Percentiles rank a stretch among this genome's conserved stretches.
phyloP scores from a whole-genome alignment of 1,139 yeast genomes.

The Pichia sp. region DNA sequence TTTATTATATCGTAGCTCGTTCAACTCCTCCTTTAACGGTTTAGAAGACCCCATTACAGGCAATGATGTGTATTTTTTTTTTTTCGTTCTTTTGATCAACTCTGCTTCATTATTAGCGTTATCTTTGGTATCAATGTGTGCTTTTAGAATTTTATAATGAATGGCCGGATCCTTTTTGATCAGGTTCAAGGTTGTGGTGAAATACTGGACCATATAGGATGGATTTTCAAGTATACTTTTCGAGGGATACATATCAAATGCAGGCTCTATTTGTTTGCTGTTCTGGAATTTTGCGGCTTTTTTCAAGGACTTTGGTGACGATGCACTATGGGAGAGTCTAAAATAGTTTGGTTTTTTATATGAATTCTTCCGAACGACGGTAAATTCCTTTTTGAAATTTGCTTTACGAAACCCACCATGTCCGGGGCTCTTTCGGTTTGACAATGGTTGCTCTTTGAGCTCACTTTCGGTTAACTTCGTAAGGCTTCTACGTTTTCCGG shows the following conservation, averaged over 20 bases:
- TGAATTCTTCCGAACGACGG: constrained; percentile 21
- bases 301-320: neutral
- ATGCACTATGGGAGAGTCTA: constrained; percentile 8
- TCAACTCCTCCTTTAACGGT: neutral
- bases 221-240: constrained; percentile 21
- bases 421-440: neutral
- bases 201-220: constrained; percentile 21
- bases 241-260: constrained; percentile 14
- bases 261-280: constrained; percentile 13
- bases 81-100: neutral
- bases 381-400: constrained; percentile 12
- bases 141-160: constrained; percentile 17
- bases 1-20: neutral
- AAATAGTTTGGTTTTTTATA: constrained; percentile 20
- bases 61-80: constrained; percentile 14
- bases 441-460: neutral
- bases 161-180: constrained; percentile 17
- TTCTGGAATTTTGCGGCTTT: constrained; percentile 10
- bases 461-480: neutral
- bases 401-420: neutral
- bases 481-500: neutral
- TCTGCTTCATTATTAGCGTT: neutral
- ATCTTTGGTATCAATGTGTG: constrained; percentile 10
- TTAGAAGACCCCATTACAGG: constrained; percentile 8
- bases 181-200: constrained; percentile 14